phyloP scores from a whole-genome alignment of 2,329 filamentous ascomycete species.

The Trichoderma sp. region DNA sequence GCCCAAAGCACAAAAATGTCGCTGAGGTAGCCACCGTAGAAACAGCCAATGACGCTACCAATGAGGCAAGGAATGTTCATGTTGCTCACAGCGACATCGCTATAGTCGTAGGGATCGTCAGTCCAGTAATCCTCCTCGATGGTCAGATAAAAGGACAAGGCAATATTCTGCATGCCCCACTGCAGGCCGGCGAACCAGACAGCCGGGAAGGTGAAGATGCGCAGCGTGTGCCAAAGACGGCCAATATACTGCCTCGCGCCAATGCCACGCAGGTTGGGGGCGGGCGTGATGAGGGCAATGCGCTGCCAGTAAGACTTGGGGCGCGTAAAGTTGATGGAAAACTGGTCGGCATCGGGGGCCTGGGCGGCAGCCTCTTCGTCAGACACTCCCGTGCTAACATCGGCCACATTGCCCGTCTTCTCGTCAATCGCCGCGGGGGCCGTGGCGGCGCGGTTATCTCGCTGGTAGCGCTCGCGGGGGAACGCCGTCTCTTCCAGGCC shows the following conservation, averaged over 20 bases:
- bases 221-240: slow-evolving; percentile 58
- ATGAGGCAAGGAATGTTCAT: slow-evolving; percentile 62
- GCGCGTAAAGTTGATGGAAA: slow-evolving; percentile 35
- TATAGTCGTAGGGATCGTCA: slow-evolving; percentile 58
- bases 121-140: slow-evolving; percentile 62
- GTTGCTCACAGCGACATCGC: slow-evolving; percentile 56
- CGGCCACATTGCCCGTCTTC: slow-evolving; percentile 14
- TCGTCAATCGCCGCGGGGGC: background rate
- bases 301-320: slow-evolving; percentile 58
- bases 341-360: slow-evolving; percentile 31
- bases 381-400: slow-evolving; percentile 28
- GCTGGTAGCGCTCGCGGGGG: slow-evolving; percentile 42
- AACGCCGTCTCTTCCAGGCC: slow-evolving; percentile 58
- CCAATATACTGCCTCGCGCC: slow-evolving; percentile 58
- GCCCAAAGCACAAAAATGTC: slow-evolving; percentile 61
- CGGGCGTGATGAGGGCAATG: slow-evolving; percentile 59
- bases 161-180: slow-evolving; percentile 64
- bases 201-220: slow-evolving; percentile 61
- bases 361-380: slow-evolving; percentile 31
- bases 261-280: slow-evolving; percentile 56
- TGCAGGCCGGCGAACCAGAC: slow-evolving; percentile 61
- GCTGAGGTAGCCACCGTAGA: slow-evolving; percentile 61
- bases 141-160: slow-evolving; percentile 62
- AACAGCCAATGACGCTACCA: slow-evolving; percentile 58
- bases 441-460: background rate